Base-by-base conservation (phyloP, 2,329 filamentous ascomycete species). In the Fusarium stilboides region DNA sequence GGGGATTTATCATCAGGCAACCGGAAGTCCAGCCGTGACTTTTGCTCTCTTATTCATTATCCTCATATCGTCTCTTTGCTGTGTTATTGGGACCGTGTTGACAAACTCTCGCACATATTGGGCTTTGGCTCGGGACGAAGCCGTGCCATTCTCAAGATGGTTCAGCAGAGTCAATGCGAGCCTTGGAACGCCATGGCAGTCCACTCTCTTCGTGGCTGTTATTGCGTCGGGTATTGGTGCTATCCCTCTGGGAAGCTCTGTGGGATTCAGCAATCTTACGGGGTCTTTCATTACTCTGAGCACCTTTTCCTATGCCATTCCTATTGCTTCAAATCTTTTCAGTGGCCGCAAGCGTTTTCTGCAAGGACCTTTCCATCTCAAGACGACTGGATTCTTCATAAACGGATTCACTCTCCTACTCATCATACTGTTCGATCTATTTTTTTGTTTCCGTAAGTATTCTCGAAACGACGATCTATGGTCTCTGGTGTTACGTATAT, bases 241-340 rank as follows among this genome's bases (percentile, higher is more conserved):
- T 1, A 75, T 75, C 9, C 73, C 73, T 0, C 49, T 75, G 1
- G 73, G 71, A 19, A 75, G 71, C 14, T 45, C 73, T 1, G 73
- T 73, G 1, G 73, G 73, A 0, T 75, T 75, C 42, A 75, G 60
- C 7, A 75, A 75, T 3, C 43, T 75, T 10, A 75, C 73, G 0
- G 73, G 73, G 6, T 75, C 73, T 0, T 75, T 75, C 22, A 75
- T 75, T n/a, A 75, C 74, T 14, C 70, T 75, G 26, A 74, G 68
- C 1, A 70, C 73, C 3, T 62, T 75, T 6, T 75, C 73, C 1
- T 75, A 75, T 8, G 73, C 71, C 1, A 74, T 73, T 8, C 73
- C 73, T 0, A 65, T 75, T 13, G 52, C 53, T 4, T 53, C 68
- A 1, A 75, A 75, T 28, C 33, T 75, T 15, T 5, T 61, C 3